These are phyloP conservation scores for Colletotrichum simmondsii DNA, from an alignment of 2,329 filamentous ascomycete species.

Conservation along the genomic window DNA sequence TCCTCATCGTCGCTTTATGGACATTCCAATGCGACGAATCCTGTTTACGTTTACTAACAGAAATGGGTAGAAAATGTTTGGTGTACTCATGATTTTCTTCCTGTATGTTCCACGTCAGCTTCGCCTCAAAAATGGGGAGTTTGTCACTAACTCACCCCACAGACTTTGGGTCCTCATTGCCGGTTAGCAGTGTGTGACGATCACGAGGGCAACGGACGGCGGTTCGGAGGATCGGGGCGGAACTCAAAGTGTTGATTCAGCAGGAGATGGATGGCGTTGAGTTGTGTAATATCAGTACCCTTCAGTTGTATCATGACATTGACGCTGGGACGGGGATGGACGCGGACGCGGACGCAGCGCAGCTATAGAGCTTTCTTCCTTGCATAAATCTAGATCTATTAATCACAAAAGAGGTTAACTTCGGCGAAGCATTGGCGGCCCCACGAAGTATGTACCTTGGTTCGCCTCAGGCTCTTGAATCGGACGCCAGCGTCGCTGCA, in stretches of 20 bases:
- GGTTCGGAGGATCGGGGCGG: background rate
- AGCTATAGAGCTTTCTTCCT: constrained; percentile 26
- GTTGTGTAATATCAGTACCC: constrained; percentile 32
- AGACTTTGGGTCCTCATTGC: constrained; percentile 76
- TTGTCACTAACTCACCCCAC: constrained; percentile 24
- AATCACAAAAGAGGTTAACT: constrained; percentile 29
- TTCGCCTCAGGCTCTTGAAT: too few species aligned
- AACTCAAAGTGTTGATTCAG: background rate
- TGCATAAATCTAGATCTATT: constrained; percentile 32
- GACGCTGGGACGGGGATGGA: constrained; percentile 5
- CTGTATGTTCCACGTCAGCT: constrained; percentile 56
- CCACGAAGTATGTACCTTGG: background rate
- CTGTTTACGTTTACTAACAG: constrained; percentile 9
- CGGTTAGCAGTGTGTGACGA: constrained; percentile 47
- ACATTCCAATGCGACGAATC: background rate
- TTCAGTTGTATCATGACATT: constrained; percentile 28
- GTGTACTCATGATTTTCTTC: constrained; percentile 95
- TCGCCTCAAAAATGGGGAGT: constrained; percentile 32
- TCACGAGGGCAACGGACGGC: background rate
- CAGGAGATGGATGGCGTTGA: constrained; percentile 14
- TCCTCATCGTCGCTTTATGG: background rate
- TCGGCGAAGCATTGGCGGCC: constrained; percentile 10
- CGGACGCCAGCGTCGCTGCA: too few species aligned
- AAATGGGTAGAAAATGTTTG: constrained; percentile 69
- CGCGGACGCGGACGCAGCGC: constrained; percentile 4